Conservation (phyloP, 495 filamentous ascomycete species). For the Penicillium subrubescens region DNA sequence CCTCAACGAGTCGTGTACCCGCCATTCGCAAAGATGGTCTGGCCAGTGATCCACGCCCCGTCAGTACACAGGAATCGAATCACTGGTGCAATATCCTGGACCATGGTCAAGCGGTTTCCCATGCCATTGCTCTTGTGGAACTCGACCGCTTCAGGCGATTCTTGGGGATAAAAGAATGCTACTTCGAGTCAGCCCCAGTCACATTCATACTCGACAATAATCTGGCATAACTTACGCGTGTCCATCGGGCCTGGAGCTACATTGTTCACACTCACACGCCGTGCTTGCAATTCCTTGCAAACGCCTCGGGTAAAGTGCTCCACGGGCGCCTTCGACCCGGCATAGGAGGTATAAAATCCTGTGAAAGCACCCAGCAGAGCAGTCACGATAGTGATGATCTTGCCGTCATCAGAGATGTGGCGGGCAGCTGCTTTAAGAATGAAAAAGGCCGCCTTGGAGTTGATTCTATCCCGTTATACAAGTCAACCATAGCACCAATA, state of each 20-base stretch:
- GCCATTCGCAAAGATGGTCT: constrained; percentile 46
- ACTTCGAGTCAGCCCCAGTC: background rate
- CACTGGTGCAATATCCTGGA: constrained; percentile 40
- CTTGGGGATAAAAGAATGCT: constrained; percentile 8
- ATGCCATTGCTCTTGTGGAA: constrained; percentile 40
- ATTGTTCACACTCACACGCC: constrained; percentile 38
- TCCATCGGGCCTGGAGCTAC: constrained; percentile 46
- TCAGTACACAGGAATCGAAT: constrained; percentile 43
- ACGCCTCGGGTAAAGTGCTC: constrained; percentile 45
- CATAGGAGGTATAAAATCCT: constrained; percentile 43
- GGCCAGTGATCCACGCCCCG: constrained; percentile 42
- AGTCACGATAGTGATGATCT: constrained; percentile 43
- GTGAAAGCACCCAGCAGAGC: constrained; percentile 41
- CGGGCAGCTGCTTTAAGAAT: constrained; percentile 36
- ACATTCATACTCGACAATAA: background rate
- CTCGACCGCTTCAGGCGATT: constrained; percentile 5
- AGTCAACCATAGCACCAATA: background rate
- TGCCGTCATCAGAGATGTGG: constrained; percentile 37
- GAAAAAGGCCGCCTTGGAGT: constrained; percentile 43
- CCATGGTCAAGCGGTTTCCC: constrained; percentile 37
- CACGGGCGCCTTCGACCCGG: constrained; percentile 41
- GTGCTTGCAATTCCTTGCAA: constrained; percentile 41
- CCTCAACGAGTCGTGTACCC: constrained; percentile 41
- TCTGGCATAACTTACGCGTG: constrained; percentile 34
- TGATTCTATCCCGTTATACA: constrained; percentile 24